Evolutionary conservation across 192 early-diverging fungal genomes (phyloP), one percentile per base, ranked within the genome.

Genomic region (Coemansia sp.): DNA sequence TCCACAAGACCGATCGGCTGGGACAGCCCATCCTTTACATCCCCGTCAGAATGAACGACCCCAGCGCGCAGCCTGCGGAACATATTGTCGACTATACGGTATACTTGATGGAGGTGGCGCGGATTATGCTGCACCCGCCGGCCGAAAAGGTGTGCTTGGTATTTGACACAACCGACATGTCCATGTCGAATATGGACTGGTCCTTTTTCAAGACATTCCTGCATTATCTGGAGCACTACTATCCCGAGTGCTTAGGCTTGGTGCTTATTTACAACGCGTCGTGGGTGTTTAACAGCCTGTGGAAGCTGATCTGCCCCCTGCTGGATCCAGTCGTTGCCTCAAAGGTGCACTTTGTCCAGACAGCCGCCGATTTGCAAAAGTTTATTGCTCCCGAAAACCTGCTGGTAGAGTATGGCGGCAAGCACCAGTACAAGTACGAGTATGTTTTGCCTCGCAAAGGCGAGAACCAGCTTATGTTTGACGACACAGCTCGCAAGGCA

Each of bases 311-410:
- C 55, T 74, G 83, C 40, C 88, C 90, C 28, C 69, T 92, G 57
- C 77, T 96, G 10, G 93, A 96, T 60, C 91, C 93, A 21, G 89
- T 94, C 12, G 93, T 96, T 1, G 92, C 84, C 26, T 76, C 80
- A 38, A 96, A 96, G 66, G 85, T 96, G 57, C 65, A 81, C 20
- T 95, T 96, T 57, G 82, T 85, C 6, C 80, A 83, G 5, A 67
- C 56, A 20, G 37, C 81, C 12, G 80, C 87, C 16, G 85, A 91
- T 11, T 52, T 93, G 15, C 63, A 64, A 10, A 60, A 84, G 23
- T 86, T 81, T 32, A 87, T 96, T 40, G 80, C 80, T 15, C 64
- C 75, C 4, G 77, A 74, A 15, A 58, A 83, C 41, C 48, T 96
- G 21, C 85, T 87, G 14, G 46, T 59, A 9, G 75, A 61, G 38